Conservation (phyloP, 331 rosid species). For the Malus hybrid region DNA sequence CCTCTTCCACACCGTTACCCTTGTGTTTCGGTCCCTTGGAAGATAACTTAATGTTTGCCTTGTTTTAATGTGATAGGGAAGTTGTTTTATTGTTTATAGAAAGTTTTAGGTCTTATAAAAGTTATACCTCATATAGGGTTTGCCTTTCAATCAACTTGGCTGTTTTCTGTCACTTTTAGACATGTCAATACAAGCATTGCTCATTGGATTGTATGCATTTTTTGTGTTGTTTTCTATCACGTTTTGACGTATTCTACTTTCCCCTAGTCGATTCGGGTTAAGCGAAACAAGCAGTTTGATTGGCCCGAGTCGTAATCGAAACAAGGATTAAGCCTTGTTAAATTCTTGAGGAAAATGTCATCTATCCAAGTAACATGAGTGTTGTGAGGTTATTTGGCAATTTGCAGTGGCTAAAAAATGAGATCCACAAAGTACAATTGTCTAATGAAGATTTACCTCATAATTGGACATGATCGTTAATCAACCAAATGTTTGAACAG, state of each 20-base stretch:
- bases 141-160: not conserved
- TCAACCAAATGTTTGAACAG: too few relatives aligned
- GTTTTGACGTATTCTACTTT: too few relatives aligned
- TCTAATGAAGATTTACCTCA: not conserved
- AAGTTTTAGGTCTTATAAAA: not conserved
- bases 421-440: not conserved
- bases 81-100: conserved; percentile 1
- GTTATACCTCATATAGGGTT: not conserved
- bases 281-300: not conserved
- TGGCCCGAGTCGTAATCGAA: not conserved
- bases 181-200: not conserved
- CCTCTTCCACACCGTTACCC: not conserved
- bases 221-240: too few relatives aligned
- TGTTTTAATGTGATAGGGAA: conserved; percentile 11
- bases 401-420: not conserved
- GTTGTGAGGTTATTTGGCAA: not conserved
- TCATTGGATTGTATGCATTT: not conserved
- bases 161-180: too few relatives aligned
- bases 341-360: not conserved
- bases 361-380: not conserved
- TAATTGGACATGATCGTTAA: not conserved
- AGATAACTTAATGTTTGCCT: conserved; percentile 6
- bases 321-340: not conserved
- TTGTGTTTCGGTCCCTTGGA: conserved; percentile 11
- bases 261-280: not conserved